Evolutionary conservation across 1,284 basidiomycete species (phyloP).

Genomic region (Moesziomyces antarcticus): DNA sequence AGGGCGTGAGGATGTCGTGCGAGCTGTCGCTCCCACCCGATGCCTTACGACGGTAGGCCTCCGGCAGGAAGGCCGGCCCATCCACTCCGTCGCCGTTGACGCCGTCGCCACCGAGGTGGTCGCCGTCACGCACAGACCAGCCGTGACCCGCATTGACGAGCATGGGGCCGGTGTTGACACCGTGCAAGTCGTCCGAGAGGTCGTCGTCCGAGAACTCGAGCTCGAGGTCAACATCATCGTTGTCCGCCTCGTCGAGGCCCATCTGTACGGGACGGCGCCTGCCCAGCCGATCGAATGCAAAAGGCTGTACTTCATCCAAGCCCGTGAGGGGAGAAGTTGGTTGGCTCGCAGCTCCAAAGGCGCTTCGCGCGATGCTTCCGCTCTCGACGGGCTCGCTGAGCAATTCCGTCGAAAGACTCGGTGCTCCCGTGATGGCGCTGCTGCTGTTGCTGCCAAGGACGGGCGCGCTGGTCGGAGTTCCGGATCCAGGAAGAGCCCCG

Average conservation of each 20-base stretch:
- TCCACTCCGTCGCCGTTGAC: constrained; percentile 1
- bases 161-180: constrained; percentile 14
- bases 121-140: constrained; percentile 37
- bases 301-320: constrained; percentile 7
- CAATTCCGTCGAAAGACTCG: constrained; percentile 33
- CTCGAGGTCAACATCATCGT: constrained; percentile 46
- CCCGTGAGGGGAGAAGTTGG: constrained; percentile 38
- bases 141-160: constrained; percentile 52
- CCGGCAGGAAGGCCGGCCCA: constrained; percentile 23
- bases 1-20: constrained; percentile 53
- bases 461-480: constrained; percentile 46
- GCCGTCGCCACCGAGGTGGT: neutral
- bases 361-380: constrained; percentile 18
- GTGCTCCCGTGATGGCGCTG: constrained; percentile 10
- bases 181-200: constrained; percentile 38
- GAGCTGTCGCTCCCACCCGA: constrained; percentile 36
- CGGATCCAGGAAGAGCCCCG: constrained; percentile 22
- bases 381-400: constrained; percentile 19
- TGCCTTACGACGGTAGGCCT: constrained; percentile 27
- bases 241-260: constrained; percentile 18
- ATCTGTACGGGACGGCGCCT: constrained; percentile 26
- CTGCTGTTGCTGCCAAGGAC: constrained; percentile 28
- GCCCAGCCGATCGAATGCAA: constrained; percentile 33
- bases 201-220: constrained; percentile 59
- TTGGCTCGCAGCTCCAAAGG: constrained; percentile 36